phyloP scores from a whole-genome alignment of 495 filamentous ascomycete species.

The Xylaria flabelliformis region DNA sequence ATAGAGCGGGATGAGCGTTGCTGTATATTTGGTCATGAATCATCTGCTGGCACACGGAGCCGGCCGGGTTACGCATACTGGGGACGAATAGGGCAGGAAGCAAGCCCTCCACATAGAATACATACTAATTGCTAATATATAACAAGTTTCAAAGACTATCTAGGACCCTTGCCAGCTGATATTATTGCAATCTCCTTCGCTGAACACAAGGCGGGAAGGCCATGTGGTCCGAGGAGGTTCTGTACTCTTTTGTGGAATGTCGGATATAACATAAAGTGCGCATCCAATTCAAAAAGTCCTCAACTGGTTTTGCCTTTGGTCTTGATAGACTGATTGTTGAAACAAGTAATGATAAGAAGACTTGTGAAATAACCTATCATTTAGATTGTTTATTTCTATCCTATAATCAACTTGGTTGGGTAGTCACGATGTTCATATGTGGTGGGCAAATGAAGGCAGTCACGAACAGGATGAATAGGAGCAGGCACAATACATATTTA shows the following conservation, averaged over 20 bases:
- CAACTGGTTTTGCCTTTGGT: neutral
- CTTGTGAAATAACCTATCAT: neutral
- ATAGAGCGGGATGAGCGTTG: neutral
- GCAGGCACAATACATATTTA: constrained; percentile 1
- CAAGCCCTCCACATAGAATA: constrained; percentile 31
- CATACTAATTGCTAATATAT: constrained; percentile 42
- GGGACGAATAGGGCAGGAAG: constrained; percentile 17
- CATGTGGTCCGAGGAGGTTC: neutral
- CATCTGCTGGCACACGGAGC: neutral
- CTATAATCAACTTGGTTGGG: neutral
- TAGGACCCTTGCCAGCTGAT: neutral
- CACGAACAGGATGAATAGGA: neutral
- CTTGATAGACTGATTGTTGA: neutral
- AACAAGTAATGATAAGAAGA: neutral
- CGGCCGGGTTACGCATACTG: neutral
- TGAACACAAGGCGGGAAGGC: neutral
- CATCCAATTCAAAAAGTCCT: neutral
- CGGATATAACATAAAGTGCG: neutral
- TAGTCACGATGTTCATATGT: neutral
- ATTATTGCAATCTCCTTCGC: neutral
- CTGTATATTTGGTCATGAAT: constrained; percentile 20
- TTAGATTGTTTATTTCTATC: neutral
- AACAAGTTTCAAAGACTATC: neutral
- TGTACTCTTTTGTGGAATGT: constrained; percentile 1
- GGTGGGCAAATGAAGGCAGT: neutral